These are phyloP conservation scores for Pistacia integerrima DNA, from an alignment of 345 rosid species.

Conservation along the genomic window DNA sequence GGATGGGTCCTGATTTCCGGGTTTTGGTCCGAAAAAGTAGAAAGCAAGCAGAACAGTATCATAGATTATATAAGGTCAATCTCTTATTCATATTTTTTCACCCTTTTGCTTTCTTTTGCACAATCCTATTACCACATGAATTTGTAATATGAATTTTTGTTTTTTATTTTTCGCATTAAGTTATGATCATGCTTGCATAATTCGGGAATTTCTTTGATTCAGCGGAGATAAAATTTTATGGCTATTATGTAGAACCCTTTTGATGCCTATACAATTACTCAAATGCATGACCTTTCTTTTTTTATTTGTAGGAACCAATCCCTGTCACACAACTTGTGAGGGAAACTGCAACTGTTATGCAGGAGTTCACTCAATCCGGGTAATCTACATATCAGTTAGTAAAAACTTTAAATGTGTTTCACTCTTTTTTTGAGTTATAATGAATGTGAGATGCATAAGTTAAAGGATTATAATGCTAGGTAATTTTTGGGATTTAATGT, in stretches of 20 bases:
- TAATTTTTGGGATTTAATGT: not conserved
- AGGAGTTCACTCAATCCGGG: constrained; percentile 98
- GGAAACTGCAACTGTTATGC: constrained; percentile 99
- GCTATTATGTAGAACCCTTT: too few species aligned
- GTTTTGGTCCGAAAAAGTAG: constrained; percentile 92
- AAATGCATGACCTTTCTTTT: not conserved
- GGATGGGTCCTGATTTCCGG: constrained; percentile 96
- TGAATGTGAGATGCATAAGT: too few species aligned
- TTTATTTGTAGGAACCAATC: constrained; percentile 68
- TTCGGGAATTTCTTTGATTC: too few species aligned
- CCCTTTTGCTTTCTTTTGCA: not conserved
- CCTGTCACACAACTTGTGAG: constrained; percentile 98
- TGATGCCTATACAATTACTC: not conserved
- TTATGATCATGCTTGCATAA: too few species aligned
- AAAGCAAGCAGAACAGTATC: constrained; percentile 93
- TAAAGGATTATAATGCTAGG: not conserved
- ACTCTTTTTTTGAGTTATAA: too few species aligned
- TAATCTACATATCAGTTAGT: constrained; percentile 21
- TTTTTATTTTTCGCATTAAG: too few species aligned
- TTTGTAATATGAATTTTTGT: too few species aligned
- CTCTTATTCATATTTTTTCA: not conserved
- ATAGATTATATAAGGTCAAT: constrained; percentile 69
- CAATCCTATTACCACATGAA: too few species aligned
- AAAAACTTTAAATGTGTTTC: too few species aligned
- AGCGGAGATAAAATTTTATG: too few species aligned